Evolutionary conservation across 2,329 filamentous ascomycete species (phyloP), one percentile per base, ranked within the genome.

Genomic region (Penicillium sp.): DNA sequence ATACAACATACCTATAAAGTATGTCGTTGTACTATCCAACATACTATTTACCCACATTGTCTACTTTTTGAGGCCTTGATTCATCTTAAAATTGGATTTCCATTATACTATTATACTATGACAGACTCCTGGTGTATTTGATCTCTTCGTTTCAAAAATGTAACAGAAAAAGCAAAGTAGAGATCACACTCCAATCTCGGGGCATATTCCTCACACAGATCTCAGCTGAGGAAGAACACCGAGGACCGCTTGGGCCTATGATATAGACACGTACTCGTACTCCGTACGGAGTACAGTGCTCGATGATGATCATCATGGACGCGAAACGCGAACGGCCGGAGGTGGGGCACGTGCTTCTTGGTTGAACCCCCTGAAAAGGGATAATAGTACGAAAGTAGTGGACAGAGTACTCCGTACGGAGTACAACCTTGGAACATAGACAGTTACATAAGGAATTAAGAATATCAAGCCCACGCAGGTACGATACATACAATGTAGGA

Each of bases 131-230:
- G 6, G 24, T 29, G 5, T 6, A 26, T 32, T 32, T 22, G 44
- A 39, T 31, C 43, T 24, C 21, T 31, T 31, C 37, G 40, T 43
- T 38, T 19, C 29, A 15, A 13, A 21, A 35, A 26, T 26, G 22
- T 4, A 10, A 37, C 21, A 2, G n/a, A 13, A 33, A 24, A 15
- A 34, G 19, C 10, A 9, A 24, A 37, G 19, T 33, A 19, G 6
- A 29, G 24, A 48, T 48, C 46, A 21, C 32, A 37, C 35, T 40
- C 7, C 38, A 50, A 47, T 50, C 46, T 50, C 37, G 26, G 43
- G 43, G 31, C 43, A 24, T 50, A 37, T 41, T 47, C n/a, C 31
- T 28, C 31, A 35, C 24, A 33, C 38, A 42, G 32, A 50, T 50
- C 48, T 46, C 32, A 33, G 19, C 22, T 39, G 19, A 42, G 42